Evolutionary conservation across 805 yeast species (phyloP).

Genomic region (Myxozyma monticola): DNA sequence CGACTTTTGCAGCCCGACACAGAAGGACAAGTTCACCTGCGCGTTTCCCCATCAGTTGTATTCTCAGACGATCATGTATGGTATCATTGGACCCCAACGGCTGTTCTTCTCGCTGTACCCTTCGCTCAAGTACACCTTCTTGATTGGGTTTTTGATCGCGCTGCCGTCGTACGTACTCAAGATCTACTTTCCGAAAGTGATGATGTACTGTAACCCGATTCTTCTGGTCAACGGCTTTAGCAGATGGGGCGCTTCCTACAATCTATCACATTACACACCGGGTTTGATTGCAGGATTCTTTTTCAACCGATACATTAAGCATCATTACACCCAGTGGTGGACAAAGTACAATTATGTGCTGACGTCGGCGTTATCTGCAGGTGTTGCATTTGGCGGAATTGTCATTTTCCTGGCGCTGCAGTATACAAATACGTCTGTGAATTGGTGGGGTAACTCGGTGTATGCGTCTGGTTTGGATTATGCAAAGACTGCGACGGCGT

Average conservation of each 20-base stretch:
- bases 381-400: slow-evolving; percentile 62
- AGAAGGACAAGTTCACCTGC: slow-evolving; percentile 27
- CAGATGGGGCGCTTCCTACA: slow-evolving; percentile 21
- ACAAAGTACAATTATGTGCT: slow-evolving; percentile 68
- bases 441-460: slow-evolving; percentile 62
- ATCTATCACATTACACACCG: slow-evolving; percentile 39
- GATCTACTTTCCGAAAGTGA: slow-evolving; percentile 1
- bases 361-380: slow-evolving; percentile 65
- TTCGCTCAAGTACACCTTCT: slow-evolving; percentile 28
- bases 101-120: slow-evolving; percentile 28
- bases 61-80: slow-evolving; percentile 43
- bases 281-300: slow-evolving; percentile 49
- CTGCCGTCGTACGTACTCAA: slow-evolving; percentile 18
- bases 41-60: slow-evolving; percentile 31
- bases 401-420: slow-evolving; percentile 53
- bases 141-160: slow-evolving; percentile 26
- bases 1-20: slow-evolving; percentile 29
- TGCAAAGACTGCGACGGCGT: slow-evolving; percentile 7
- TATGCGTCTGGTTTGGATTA: slow-evolving; percentile 18
- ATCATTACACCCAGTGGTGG: slow-evolving; percentile 68
- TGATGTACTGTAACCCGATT: slow-evolving; percentile 28
- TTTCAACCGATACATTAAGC: slow-evolving; percentile 59
- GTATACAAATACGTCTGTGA: slow-evolving; percentile 42
- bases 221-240: slow-evolving; percentile 29
- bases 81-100: slow-evolving; percentile 33